phyloP scores from a whole-genome alignment of 441 rosid genomes.

The Pelargonium myrrhifolium region DNA sequence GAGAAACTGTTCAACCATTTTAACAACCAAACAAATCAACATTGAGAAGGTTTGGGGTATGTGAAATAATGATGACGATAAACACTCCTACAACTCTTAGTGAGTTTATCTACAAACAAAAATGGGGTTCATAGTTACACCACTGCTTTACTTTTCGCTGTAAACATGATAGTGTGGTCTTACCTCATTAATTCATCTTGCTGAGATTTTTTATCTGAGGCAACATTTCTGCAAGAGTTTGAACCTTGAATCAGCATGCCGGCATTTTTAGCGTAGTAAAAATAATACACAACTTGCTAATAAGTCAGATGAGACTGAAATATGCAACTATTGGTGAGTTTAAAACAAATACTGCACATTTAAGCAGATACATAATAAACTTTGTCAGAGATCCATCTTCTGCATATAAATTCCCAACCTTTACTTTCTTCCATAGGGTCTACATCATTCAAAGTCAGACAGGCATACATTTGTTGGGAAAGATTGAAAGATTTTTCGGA shows the following conservation, averaged over 20 bases:
- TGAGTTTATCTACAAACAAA: too few species aligned
- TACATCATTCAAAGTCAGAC: too few species aligned
- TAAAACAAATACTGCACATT: neutral
- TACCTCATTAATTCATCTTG: constrained; percentile 5
- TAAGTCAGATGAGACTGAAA: neutral
- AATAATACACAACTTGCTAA: neutral
- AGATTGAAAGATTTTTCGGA: neutral
- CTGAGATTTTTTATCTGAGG: neutral
- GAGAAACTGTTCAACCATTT: constrained; percentile 50
- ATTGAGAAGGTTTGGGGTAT: neutral
- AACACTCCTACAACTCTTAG: too few species aligned
- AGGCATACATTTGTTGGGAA: neutral
- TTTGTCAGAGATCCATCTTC: too few species aligned
- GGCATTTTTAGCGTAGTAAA: neutral
- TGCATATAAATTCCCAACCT: too few species aligned
- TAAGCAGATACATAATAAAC: too few species aligned
- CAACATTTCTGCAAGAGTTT: neutral
- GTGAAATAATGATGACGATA: too few species aligned
- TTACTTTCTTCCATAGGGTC: too few species aligned
- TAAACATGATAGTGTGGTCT: neutral
- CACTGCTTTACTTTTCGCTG: too few species aligned
- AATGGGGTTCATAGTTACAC: too few species aligned
- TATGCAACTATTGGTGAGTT: neutral
- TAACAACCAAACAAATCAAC: neutral
- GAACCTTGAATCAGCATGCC: neutral